Conservation (phyloP, 371 early-diverging fungal species). For the Mucor plumbeus region DNA sequence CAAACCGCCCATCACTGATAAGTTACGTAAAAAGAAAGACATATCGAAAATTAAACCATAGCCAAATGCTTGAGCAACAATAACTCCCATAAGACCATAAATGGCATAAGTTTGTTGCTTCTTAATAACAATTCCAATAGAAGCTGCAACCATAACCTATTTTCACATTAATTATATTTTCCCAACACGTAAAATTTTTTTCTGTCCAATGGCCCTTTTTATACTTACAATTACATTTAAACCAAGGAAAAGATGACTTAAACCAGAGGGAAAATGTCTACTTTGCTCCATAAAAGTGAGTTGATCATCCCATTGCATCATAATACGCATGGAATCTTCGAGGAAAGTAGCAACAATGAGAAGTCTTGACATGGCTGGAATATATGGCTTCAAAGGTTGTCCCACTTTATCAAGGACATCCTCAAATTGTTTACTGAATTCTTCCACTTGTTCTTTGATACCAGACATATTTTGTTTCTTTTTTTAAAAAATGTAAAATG, state of each 20-base stretch:
- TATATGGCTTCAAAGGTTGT: slow-evolving; percentile 88
- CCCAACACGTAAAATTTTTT: slow-evolving; percentile 8
- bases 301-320: slow-evolving; percentile 90
- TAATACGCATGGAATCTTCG: slow-evolving; percentile 91
- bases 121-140: slow-evolving; percentile 77
- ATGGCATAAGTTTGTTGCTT: slow-evolving; percentile 83
- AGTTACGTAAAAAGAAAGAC: slow-evolving; percentile 88
- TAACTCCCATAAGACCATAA: slow-evolving; percentile 78
- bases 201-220: background rate
- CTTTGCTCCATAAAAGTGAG: slow-evolving; percentile 77
- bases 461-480: slow-evolving; percentile 23
- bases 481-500: background rate
- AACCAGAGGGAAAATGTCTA: slow-evolving; percentile 77
- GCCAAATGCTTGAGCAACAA: slow-evolving; percentile 87
- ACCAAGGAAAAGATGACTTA: slow-evolving; percentile 85
- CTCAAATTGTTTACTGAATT: slow-evolving; percentile 67
- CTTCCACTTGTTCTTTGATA: slow-evolving; percentile 38
- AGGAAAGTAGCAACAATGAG: slow-evolving; percentile 94
- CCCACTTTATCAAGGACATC: slow-evolving; percentile 75
- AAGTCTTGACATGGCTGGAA: slow-evolving; percentile 89
- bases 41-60: slow-evolving; percentile 93
- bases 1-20: slow-evolving; percentile 94
- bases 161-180: background rate
- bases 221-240: slow-evolving; percentile 75
- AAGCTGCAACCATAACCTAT: slow-evolving; percentile 80